These are phyloP conservation scores for Castanospermum australe DNA, from an alignment of 306 rosid species.

Conservation along the genomic window DNA sequence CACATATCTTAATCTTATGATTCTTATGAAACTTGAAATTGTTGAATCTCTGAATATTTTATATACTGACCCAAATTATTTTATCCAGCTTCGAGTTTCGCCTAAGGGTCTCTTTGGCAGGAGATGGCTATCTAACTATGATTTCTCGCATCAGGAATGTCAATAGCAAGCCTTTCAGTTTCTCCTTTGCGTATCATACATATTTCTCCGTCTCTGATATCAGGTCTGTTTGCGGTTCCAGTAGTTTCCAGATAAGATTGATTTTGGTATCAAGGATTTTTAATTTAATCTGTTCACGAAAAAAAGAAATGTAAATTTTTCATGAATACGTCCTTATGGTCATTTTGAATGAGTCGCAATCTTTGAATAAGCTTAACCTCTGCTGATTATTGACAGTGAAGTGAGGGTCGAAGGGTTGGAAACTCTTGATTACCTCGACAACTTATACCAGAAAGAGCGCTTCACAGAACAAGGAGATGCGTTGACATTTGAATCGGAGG, in stretches of 20 bases:
- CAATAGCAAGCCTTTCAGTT: constrained; percentile 80
- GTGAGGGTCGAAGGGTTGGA: constrained; percentile 95
- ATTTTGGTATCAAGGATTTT: neutral
- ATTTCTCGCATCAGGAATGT: constrained; percentile 83
- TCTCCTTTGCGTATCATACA: constrained; percentile 80
- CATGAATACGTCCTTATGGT: neutral
- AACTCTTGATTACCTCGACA: constrained; percentile 85
- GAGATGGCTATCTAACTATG: constrained; percentile 56
- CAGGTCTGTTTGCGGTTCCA: constrained; percentile 57
- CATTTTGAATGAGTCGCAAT: neutral
- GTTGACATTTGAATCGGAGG: constrained; percentile 95
- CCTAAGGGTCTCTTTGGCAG: constrained; percentile 66
- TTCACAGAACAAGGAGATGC: constrained; percentile 95
- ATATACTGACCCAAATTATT: neutral
- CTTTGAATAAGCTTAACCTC: constrained; percentile 19
- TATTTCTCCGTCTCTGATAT: constrained; percentile 82
- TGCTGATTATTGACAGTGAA: constrained; percentile 58
- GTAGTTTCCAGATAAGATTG: neutral
- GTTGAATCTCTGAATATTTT: constrained; percentile 4
- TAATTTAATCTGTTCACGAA: too few species aligned
- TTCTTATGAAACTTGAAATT: neutral
- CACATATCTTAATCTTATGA: neutral
- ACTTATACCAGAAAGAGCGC: constrained; percentile 61
- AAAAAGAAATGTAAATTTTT: neutral
- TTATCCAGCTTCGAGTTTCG: constrained; percentile 84